phyloP scores from a whole-genome alignment of 345 rosid species.

The Lepidium africanum region DNA sequence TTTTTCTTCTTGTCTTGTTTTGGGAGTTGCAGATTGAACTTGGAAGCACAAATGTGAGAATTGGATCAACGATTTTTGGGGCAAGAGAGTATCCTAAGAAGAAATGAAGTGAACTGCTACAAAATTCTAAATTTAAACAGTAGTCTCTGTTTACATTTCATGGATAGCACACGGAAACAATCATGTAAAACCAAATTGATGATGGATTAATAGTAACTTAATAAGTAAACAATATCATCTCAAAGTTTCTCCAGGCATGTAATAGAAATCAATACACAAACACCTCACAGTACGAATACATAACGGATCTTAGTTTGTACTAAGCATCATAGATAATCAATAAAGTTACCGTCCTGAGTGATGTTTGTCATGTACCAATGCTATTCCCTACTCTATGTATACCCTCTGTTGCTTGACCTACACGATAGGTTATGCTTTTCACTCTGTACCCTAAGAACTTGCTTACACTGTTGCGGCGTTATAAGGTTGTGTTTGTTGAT shows the following conservation, averaged over 20 bases:
- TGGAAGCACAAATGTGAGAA: conserved; percentile 90
- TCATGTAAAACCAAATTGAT: neutral
- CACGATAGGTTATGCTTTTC: neutral
- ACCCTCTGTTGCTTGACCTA: conserved; percentile 1
- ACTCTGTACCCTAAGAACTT: neutral
- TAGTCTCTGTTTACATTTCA: neutral
- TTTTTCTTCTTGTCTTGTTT: neutral
- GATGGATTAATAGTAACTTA: too few species aligned
- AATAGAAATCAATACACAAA: neutral
- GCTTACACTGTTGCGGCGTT: neutral
- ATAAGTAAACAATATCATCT: too few species aligned
- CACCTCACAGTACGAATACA: neutral
- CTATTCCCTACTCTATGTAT: conserved; percentile 9
- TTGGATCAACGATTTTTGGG: conserved; percentile 89
- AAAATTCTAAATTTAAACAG: neutral
- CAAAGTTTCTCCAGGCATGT: neutral
- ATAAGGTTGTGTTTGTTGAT: conserved; percentile 18
- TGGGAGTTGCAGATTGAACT: conserved; percentile 59
- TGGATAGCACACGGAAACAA: neutral
- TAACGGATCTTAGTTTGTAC: neutral
- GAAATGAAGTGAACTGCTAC: conserved; percentile 6
- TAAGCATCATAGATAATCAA: neutral
- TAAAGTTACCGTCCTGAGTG: neutral
- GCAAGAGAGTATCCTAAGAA: conserved; percentile 82
- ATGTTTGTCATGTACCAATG: conserved; percentile 1